A percentile compares a stretch with the other conserved stretches of the same genome.
Evolutionary conservation across 2,329 filamentous ascomycete species (phyloP).

Genomic region (Beauveria brongniartii): DNA sequence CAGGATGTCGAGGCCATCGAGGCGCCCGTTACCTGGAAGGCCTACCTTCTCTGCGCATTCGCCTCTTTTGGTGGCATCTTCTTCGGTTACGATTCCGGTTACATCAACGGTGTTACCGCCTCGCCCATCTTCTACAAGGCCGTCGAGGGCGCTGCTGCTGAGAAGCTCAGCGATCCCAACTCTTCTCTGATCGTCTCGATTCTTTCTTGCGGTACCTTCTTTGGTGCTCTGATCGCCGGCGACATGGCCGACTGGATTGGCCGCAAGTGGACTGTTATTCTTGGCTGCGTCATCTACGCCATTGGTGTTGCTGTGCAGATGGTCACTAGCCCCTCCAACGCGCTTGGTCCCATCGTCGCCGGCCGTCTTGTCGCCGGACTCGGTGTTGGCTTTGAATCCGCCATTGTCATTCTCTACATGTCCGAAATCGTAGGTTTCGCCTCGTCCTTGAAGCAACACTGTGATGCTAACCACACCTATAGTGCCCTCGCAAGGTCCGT

Average conservation of each 20-base stretch:
- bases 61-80: conserved; percentile 67
- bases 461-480: conserved; percentile 18
- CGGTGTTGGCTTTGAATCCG: conserved; percentile 73
- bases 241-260: conserved; percentile 69
- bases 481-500: conserved; percentile 59
- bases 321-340: conserved; percentile 35
- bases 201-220: conserved; percentile 70
- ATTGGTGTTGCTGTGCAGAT: conserved; percentile 62
- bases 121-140: conserved; percentile 42
- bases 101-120: conserved; percentile 59
- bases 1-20: conserved; percentile 52
- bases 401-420: conserved; percentile 81
- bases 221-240: conserved; percentile 69
- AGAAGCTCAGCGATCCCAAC: conserved; percentile 31
- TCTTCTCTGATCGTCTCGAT: conserved; percentile 62
- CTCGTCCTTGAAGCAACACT: conserved; percentile 1
- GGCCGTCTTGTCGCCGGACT: conserved; percentile 70
- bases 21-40: conserved; percentile 60
- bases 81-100: conserved; percentile 73
- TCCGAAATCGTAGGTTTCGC: conserved; percentile 58
- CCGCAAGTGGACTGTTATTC: conserved; percentile 63
- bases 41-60: conserved; percentile 62
- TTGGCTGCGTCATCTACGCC: conserved; percentile 62
- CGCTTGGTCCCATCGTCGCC: conserved; percentile 56
- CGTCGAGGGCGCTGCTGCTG: conserved; percentile 35